These are phyloP conservation scores for Plenodomus tracheiphilus DNA, from an alignment of 2,329 filamentous ascomycete species.

Conservation along the genomic window DNA sequence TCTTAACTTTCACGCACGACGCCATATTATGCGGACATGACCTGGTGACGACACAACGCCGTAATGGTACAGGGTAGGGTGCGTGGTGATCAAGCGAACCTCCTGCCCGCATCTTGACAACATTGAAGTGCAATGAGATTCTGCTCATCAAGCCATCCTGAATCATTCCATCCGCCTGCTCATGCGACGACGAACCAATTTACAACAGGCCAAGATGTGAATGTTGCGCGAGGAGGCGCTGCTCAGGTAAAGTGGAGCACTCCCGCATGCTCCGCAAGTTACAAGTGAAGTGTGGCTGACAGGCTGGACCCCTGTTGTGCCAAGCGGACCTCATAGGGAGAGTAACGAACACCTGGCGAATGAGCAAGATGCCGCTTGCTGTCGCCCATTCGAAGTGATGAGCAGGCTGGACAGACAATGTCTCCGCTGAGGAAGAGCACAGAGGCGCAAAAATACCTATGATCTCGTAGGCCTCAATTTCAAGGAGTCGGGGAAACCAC, in stretches of 20 bases:
- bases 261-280: slow-evolving; percentile 19
- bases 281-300: slow-evolving; percentile 7
- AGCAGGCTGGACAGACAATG: slow-evolving; percentile 5
- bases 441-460: not conserved
- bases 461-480: too few relatives aligned
- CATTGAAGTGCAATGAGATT: not conserved
- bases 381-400: slow-evolving; percentile 1
- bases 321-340: slow-evolving; percentile 13
- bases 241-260: slow-evolving; percentile 5
- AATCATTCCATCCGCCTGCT: too few relatives aligned
- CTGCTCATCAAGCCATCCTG: too few relatives aligned
- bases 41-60: slow-evolving; percentile 29
- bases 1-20: slow-evolving; percentile 20
- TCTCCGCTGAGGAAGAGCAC: not conserved
- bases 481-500: not conserved
- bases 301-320: slow-evolving; percentile 19
- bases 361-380: slow-evolving; percentile 4
- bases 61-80: slow-evolving; percentile 19
- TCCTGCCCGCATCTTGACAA: not conserved
- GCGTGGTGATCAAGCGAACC: slow-evolving; percentile 10
- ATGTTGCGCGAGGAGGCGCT: slow-evolving; percentile 7
- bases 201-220: too few relatives aligned
- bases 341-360: slow-evolving; percentile 33
- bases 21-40: slow-evolving; percentile 18
- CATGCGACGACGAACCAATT: too few relatives aligned